Conservation (phyloP, 2,329 filamentous ascomycete genomes). For the Colletotrichum somersetense region DNA sequence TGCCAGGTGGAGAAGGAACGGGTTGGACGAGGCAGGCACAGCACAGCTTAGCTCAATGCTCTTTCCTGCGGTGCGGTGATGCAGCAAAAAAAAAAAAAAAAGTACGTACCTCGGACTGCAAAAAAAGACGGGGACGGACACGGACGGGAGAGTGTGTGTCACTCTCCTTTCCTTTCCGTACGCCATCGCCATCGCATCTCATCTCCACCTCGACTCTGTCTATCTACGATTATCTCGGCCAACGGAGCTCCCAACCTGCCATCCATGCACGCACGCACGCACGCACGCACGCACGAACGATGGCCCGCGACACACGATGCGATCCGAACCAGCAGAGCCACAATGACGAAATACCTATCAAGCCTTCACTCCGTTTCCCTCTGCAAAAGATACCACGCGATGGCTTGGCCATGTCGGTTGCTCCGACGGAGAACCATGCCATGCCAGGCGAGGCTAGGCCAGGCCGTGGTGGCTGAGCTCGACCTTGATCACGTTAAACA, state of each 20-base stretch:
- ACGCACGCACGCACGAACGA: not conserved
- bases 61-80: not conserved
- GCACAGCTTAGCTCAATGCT: too few species aligned
- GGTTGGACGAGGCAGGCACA: not conserved
- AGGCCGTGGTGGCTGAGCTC: constrained; percentile 34
- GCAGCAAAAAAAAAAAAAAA: not conserved
- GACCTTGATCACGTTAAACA: constrained; percentile 11
- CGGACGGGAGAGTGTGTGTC: constrained; percentile 6
- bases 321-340: not conserved
- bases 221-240: too few species aligned
- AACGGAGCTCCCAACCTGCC: too few species aligned
- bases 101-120: not conserved
- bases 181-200: too few species aligned
- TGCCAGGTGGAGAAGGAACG: constrained; percentile 22
- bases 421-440: constrained; percentile 26
- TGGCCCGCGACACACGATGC: not conserved
- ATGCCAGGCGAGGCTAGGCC: constrained; percentile 7
- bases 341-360: constrained; percentile 21
- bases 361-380: constrained; percentile 21
- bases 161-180: not conserved
- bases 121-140: not conserved
- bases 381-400: constrained; percentile 9
- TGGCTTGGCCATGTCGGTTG: constrained; percentile 30
- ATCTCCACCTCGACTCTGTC: not conserved
- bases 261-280: not conserved